Evolutionary conservation across 2,329 filamentous ascomycete species (phyloP).

Genomic region (Diplodia intermedia): DNA sequence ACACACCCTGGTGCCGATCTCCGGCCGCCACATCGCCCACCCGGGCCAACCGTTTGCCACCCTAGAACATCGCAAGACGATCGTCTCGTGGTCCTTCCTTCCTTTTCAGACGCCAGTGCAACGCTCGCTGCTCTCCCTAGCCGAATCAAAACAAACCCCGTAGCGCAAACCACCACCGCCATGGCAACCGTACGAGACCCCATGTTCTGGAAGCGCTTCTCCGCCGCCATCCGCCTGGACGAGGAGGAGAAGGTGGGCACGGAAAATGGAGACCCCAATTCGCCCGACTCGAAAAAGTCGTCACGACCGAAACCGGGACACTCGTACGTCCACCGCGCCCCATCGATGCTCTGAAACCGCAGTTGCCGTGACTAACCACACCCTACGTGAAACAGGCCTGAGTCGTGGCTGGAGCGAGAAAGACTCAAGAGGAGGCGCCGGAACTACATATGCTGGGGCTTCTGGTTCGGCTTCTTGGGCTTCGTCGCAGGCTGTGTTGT

Average conservation of each 20-base stretch:
- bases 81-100: not conserved
- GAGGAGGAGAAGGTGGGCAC: slow-evolving; percentile 48
- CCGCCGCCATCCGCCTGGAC: slow-evolving; percentile 62
- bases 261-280: slow-evolving; percentile 30
- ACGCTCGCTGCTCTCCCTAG: not conserved
- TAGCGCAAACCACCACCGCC: not conserved
- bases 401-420: slow-evolving; percentile 62
- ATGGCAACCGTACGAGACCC: slow-evolving; percentile 64
- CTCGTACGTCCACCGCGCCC: slow-evolving; percentile 44
- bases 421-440: slow-evolving; percentile 56
- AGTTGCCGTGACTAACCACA: not conserved
- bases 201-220: slow-evolving; percentile 67
- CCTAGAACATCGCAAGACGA: not conserved
- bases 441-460: slow-evolving; percentile 57
- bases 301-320: slow-evolving; percentile 43
- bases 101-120: not conserved
- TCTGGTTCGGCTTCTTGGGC: slow-evolving; percentile 55
- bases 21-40: slow-evolving; percentile 4
- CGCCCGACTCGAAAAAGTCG: slow-evolving; percentile 23
- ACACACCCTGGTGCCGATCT: slow-evolving; percentile 22
- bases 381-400: slow-evolving; percentile 44
- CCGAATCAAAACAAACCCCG: not conserved
- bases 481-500: slow-evolving; percentile 55
- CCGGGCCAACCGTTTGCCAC: not conserved
- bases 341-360: too few relatives aligned